Conservation (phyloP, 1,284 basidiomycete species). For the Chalciporus sp. region DNA sequence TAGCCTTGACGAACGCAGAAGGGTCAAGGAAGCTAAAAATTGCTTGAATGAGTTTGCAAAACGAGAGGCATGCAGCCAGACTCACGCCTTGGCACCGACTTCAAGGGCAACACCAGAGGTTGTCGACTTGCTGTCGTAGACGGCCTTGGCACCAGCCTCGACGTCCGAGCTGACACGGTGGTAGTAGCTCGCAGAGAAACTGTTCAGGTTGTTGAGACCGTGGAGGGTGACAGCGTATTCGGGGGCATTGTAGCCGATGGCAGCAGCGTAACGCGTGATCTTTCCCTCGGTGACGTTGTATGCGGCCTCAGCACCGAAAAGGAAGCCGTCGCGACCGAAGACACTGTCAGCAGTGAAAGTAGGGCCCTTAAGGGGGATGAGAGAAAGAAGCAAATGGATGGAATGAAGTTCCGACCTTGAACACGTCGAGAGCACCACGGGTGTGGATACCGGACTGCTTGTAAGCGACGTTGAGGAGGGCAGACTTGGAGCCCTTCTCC, state of each 20-base stretch:
- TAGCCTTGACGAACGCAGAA: slow-evolving; percentile 95
- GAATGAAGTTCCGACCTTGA: slow-evolving; percentile 70
- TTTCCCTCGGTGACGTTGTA: slow-evolving; percentile 97
- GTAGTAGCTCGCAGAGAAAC: slow-evolving; percentile 97
- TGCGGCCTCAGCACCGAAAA: slow-evolving; percentile 92
- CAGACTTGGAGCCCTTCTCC: slow-evolving; percentile 83
- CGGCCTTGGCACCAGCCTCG: slow-evolving; percentile 97
- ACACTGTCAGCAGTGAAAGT: slow-evolving; percentile 97
- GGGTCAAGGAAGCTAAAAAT: slow-evolving; percentile 77
- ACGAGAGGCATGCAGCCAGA: slow-evolving; percentile 12
- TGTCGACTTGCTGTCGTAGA: slow-evolving; percentile 94
- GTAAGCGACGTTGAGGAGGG: slow-evolving; percentile 85
- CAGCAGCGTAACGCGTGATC: slow-evolving; percentile 91
- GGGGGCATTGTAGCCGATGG: slow-evolving; percentile 92
- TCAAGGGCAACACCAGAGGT: slow-evolving; percentile 89
- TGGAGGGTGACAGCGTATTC: slow-evolving; percentile 97
- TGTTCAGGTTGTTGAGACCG: slow-evolving; percentile 92
- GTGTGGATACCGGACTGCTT: slow-evolving; percentile 97
- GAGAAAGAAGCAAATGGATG: neutral
- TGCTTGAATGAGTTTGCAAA: neutral
- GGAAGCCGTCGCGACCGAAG: slow-evolving; percentile 96
- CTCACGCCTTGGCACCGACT: slow-evolving; percentile 94
- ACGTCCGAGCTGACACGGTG: slow-evolving; percentile 95
- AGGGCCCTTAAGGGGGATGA: slow-evolving; percentile 67
- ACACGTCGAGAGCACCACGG: slow-evolving; percentile 89